A percentile compares a stretch with the other conserved stretches of the same genome.
These are phyloP conservation scores for Penicillium sp. DNA, from an alignment of 2,329 filamentous ascomycete genomes.

Conservation along the genomic window DNA sequence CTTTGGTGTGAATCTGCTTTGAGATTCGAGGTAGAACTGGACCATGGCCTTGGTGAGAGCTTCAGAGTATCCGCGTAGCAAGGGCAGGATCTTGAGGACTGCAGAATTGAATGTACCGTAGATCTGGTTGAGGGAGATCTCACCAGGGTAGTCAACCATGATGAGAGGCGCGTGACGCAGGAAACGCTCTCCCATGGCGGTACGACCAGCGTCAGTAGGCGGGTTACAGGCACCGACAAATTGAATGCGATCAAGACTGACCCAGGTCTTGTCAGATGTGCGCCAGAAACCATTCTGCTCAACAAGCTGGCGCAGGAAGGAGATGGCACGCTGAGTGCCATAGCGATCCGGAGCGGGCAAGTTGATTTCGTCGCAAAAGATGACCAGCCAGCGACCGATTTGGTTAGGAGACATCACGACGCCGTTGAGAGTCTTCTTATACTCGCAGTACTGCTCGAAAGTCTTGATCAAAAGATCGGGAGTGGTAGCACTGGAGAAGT, in stretches of 20 bases:
- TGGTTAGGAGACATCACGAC: conserved; percentile 94
- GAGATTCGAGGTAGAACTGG: conserved; percentile 88
- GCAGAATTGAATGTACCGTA: conserved; percentile 98
- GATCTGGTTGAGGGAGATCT: conserved; percentile 90
- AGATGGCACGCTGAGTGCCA: conserved; percentile 93
- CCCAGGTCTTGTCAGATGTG: conserved; percentile 95
- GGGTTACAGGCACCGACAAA: conserved; percentile 99
- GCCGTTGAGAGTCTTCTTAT: conserved; percentile 96
- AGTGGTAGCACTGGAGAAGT: conserved; percentile 98
- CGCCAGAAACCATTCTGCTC: conserved; percentile 99
- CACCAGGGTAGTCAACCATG: conserved; percentile 99
- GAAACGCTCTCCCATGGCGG: conserved; percentile 87
- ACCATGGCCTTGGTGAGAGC: conserved; percentile 97
- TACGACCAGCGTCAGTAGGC: conserved; percentile 93
- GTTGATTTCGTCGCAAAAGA: conserved; percentile 99
- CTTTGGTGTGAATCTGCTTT: conserved; percentile 87
- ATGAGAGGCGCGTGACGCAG: conserved; percentile 94
- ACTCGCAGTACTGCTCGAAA: conserved; percentile 99
- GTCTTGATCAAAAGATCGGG: conserved; percentile 98
- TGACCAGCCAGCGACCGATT: conserved; percentile 93
- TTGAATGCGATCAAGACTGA: conserved; percentile 93
- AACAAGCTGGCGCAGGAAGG: conserved; percentile 93
- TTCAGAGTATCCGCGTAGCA: conserved; percentile 91
- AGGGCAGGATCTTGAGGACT: conserved; percentile 91
- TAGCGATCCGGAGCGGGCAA: conserved; percentile 96